Evolutionary conservation across 495 filamentous ascomycete species (phyloP).

Genomic region (Elasticomyces elasticus): DNA sequence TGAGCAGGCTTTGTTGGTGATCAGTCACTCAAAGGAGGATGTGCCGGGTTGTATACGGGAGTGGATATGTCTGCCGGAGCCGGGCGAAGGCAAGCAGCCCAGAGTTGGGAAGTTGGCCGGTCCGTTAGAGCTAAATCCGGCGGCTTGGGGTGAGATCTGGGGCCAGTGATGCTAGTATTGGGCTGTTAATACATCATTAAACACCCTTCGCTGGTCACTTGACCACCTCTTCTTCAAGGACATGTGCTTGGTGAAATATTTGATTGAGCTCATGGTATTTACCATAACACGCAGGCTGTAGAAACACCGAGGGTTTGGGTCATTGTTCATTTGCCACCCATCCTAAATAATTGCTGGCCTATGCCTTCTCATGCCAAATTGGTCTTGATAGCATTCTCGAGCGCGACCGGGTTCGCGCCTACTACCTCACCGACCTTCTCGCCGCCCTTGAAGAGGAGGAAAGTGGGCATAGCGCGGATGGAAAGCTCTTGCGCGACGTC

Average conservation of each 20-base stretch:
- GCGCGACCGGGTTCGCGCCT: conserved; percentile 64
- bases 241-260: not conserved
- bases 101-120: conserved; percentile 48
- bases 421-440: conserved; percentile 58
- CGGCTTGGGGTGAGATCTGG: conserved; percentile 55
- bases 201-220: too few relatives aligned
- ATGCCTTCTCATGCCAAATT: too few relatives aligned
- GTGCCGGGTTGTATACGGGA: conserved; percentile 68
- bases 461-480: conserved; percentile 94
- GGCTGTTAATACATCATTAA: too few relatives aligned
- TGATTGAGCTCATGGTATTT: too few relatives aligned
- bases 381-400: conserved; percentile 45
- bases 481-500: conserved; percentile 68
- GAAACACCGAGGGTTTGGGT: not conserved
- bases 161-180: conserved; percentile 18
- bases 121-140: conserved; percentile 43
- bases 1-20: conserved; percentile 69
- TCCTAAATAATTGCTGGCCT: too few relatives aligned
- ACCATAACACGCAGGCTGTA: too few relatives aligned
- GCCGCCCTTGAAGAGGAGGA: conserved; percentile 74
- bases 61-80: conserved; percentile 71
- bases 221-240: too few relatives aligned
- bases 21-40: conserved; percentile 84
- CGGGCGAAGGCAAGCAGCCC: conserved; percentile 42
- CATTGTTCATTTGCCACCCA: not conserved